Conservation (phyloP, 2,329 filamentous ascomycete genomes). For the Colletotrichum godetiae region DNA sequence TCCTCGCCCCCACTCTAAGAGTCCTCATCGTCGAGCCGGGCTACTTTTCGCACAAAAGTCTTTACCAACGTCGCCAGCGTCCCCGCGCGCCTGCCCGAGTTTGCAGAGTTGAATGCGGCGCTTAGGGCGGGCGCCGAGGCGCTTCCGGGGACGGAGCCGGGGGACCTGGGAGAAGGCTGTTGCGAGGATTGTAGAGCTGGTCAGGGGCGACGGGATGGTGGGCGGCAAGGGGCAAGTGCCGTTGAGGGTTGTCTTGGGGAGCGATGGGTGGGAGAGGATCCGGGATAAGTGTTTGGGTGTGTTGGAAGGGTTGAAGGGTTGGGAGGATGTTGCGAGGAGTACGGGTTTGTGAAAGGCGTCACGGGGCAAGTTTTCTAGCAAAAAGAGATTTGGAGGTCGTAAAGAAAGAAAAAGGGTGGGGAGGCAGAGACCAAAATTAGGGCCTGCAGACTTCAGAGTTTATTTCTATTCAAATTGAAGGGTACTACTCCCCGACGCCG, state of each 20-base stretch:
- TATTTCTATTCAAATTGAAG: no score
- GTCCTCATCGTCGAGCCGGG: conserved; percentile 57
- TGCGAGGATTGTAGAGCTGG: conserved; percentile 64
- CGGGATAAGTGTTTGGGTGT: conserved; percentile 62
- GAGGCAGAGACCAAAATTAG: background rate
- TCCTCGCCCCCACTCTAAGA: conserved; percentile 45
- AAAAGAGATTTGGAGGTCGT: background rate
- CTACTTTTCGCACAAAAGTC: conserved; percentile 54
- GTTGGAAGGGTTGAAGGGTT: conserved; percentile 58
- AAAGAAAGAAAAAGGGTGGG: background rate
- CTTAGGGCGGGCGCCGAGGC: background rate
- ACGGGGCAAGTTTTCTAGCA: background rate
- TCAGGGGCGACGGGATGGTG: conserved; percentile 55
- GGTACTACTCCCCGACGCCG: conserved; percentile 55
- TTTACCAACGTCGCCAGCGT: background rate
- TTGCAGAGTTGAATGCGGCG: background rate
- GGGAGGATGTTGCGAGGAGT: conserved; percentile 60
- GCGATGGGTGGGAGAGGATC: conserved; percentile 61
- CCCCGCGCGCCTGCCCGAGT: background rate
- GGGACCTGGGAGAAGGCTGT: conserved; percentile 63
- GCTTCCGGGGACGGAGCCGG: conserved; percentile 47
- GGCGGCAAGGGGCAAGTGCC: conserved; percentile 47
- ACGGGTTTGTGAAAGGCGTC: conserved; percentile 47
- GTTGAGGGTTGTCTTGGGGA: conserved; percentile 63
- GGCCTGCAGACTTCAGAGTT: background rate